Base-by-base conservation (phyloP, 305 asterid genomes). In the Lippia alba region DNA sequence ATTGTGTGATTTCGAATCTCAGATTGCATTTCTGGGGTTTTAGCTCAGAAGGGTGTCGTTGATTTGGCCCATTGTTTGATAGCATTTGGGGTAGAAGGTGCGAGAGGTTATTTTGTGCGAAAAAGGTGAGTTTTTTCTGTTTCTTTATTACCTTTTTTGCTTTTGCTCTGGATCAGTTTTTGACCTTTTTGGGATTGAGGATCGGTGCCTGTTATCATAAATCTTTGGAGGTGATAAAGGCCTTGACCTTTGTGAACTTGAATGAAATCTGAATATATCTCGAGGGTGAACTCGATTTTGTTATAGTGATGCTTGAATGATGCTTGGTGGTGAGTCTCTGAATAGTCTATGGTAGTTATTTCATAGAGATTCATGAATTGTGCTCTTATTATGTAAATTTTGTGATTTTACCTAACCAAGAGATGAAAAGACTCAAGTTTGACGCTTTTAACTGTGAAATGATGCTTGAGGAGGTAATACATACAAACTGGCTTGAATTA, bases 21-120 rank as follows among this genome's bases (percentile, higher is more conserved):
- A 66, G 75, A 69, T 78, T 75, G 72, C 67, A 11, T 72, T 73
- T 74, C 59, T 70, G 66, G 71, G 74, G 58, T 62, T 70, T 41
- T 16, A 18, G 70, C 70, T 62, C 46, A 49, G 64, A 66, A 39
- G 85, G 67, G 46, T 20, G 72, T 58, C 50, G 33, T 68, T 40
- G 34, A 12, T 53, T 67, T 50, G 67, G 76, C 41, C 24, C 45
- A 8, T 61, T 39, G 46, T 54, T 24, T 60, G 61, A 77, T 40
- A 67, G 68, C 77, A 60, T 50, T 59, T 64, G 66, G 71, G 72
- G 58, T 64, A 36, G 41, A 36, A 8, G 41, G 8, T 8, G 41
- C 6, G 41, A 5, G 41, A 36, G 41, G 41, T 36, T 36, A 36
- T 36, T 36, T 36, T 36, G 57, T 32, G 24, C 62, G 40, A 50